Base-by-base conservation (phyloP, 495 filamentous ascomycete species). In the Thermothielavioides terrestris region DNA sequence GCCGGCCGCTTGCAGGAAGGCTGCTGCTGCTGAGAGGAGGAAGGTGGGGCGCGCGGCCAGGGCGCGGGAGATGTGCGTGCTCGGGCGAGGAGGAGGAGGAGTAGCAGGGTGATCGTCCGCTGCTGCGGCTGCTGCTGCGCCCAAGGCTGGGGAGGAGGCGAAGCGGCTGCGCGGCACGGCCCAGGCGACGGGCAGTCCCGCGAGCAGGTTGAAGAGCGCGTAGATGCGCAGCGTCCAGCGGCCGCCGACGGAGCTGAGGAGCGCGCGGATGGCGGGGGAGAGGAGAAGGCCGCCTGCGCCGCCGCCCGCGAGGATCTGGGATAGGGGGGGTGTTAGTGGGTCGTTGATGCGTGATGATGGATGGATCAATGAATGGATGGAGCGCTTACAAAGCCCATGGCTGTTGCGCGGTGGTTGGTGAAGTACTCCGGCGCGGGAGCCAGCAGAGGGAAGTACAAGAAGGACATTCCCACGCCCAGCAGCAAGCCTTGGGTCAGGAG, bases 181-280 rank as follows among this genome's bases (percentile, higher is more conserved):
- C 43, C 62, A 68, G 6, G 73, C 75, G 21, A 77, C 61, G 10
- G 73, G 68, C 3, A 76, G 57, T 0, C 75, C 72, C 28, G 73
- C 61, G 2, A 70, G 47, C 1, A 76, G 45, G 18, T 68, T 70
- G 34, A 79, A 54, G 15, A 72, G 61, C 0, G 74, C 73, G 4
- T 74, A 67, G 27, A 73, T 69, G 15, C 75, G 60, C 8, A 81
- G 60, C n/a, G 77, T 73, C 66, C 77, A 76, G 1, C 71, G 66
- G 23, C 74, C 74, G 6, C 75, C 76, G n/a, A 81, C 52, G 22
- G 59, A 53, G 22, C 64, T 68, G 20, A 78, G 68, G 10, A 81
- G 72, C 2, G 72, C 65, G 1, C 73, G 65, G 38, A 77, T 63
- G 1, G 70, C 60, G 30, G 76, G 73, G 0, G 71, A 68, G 44